Base-by-base conservation (phyloP, 352 stramenopile genomes). In the Pythium sp. region DNA sequence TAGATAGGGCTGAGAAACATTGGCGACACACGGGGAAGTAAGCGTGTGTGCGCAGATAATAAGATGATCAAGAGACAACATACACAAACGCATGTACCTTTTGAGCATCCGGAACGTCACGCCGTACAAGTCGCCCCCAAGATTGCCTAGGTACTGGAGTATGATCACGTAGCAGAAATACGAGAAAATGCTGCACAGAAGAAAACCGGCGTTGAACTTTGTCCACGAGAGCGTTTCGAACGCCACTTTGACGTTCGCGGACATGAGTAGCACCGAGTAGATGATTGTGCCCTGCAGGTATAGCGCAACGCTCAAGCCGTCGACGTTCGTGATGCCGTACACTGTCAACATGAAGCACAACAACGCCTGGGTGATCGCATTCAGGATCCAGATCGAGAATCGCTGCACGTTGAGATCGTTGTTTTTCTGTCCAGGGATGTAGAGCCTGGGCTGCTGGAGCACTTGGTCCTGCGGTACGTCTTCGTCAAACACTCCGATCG, bases 401-500 rank as follows among this genome's bases (percentile, higher is more conserved):
- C 79, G 73, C 46, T 67, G 64, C 68, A 91, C 81, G 68, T 91
- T 93, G 56, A 93, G 75, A 11, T 81, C 82, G 26, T 83, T 79
- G 67, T 91, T 92, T 41, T 71, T 67, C 62, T 93, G 84, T 0
- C 82, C 86, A 8, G 82, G 70, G 30, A 74, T 59, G 71, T 93
- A 92, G 9, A 95, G 72, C 57, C 69, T 57, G 1, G 89, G 86
- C 51, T 89, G 80, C 30, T 73, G 65, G 2, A 93, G 70, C 53
- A 89, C 86, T 61, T 90, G 81, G 8, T 90, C 70, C 1, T 75
- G 76, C 1, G 75, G 65, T 9, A 95, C 82, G 76, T 96, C 86
- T 60, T 94, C 72, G 62, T 96, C 85, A 61, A 93, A 91, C 28
- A 92, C 74, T 11, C 84, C 87, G 57, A 95, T 89, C n/a, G 80